Conservation (phyloP, 1,284 basidiomycete species). For the Ceratobasidium sp. region DNA sequence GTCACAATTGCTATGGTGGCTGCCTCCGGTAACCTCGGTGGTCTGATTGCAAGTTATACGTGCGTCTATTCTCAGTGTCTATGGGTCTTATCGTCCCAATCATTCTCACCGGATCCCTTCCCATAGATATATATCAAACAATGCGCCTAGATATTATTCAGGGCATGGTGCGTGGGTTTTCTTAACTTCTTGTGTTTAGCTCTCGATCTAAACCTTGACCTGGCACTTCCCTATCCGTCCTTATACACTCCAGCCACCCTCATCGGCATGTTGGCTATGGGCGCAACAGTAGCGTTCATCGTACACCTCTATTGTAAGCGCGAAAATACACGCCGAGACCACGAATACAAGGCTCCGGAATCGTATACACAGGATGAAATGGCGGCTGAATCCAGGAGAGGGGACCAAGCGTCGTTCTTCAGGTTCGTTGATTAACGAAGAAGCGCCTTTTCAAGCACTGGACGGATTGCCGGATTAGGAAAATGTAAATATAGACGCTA, state of each 20-base stretch:
- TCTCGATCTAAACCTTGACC: background rate
- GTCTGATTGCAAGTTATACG: slow-evolving; percentile 55
- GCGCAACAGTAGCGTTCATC: slow-evolving; percentile 12
- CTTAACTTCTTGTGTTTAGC: background rate
- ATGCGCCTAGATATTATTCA: slow-evolving; percentile 36
- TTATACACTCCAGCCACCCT: slow-evolving; percentile 14
- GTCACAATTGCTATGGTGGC: slow-evolving; percentile 56
- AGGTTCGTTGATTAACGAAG: slow-evolving; percentile 32
- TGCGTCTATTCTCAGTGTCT: slow-evolving; percentile 44
- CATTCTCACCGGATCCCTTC: background rate
- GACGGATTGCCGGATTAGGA: background rate
- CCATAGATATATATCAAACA: slow-evolving; percentile 36
- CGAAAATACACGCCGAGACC: slow-evolving; percentile 34
- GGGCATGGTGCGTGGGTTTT: slow-evolving; percentile 24
- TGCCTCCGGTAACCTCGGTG: slow-evolving; percentile 55
- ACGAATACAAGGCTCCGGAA: slow-evolving; percentile 32
- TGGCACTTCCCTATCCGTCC: background rate
- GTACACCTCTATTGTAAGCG: slow-evolving; percentile 37
- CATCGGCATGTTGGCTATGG: slow-evolving; percentile 27
- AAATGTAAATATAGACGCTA: background rate
- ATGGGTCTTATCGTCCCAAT: too few species aligned
- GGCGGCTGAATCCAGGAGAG: slow-evolving; percentile 4
- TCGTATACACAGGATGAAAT: slow-evolving; percentile 32
- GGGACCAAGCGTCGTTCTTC: slow-evolving; percentile 36
- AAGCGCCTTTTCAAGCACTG: background rate